A percentile compares a stretch with the other conserved stretches of the same genome.
phyloP scores from a whole-genome alignment of 2,329 filamentous ascomycete genomes.

The Thielaviopsis musarum region DNA sequence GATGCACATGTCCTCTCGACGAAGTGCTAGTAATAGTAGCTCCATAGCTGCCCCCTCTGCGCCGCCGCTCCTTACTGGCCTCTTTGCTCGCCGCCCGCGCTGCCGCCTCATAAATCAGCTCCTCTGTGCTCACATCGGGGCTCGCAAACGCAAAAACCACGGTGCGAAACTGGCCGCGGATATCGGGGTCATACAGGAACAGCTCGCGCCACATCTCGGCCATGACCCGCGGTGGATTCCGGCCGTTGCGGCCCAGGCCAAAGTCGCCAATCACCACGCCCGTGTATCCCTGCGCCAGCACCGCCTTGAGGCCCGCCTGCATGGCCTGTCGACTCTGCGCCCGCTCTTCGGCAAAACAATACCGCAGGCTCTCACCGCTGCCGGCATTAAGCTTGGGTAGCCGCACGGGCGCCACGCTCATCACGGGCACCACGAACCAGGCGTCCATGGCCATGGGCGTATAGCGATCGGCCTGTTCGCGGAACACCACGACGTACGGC shows the following conservation, averaged over 20 bases:
- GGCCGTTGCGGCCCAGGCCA: conserved; percentile 44
- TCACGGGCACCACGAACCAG: conserved; percentile 49
- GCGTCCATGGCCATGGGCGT: conserved; percentile 32
- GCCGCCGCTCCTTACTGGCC: conserved; percentile 25
- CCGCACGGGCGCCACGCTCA: conserved; percentile 54
- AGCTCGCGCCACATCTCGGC: conserved; percentile 50
- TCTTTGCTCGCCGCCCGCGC: conserved; percentile 22
- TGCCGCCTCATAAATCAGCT: conserved; percentile 30
- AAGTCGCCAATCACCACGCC: conserved; percentile 47
- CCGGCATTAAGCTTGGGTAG: conserved; percentile 44
- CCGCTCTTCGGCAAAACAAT: conserved; percentile 55
- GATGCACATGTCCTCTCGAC: conserved; percentile 15
- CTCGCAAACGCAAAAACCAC: conserved; percentile 42
- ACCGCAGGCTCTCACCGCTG: conserved; percentile 25
- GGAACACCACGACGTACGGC: conserved; percentile 54
- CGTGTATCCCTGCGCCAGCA: conserved; percentile 39
- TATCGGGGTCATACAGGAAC: conserved; percentile 43
- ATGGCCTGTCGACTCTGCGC: conserved; percentile 60
- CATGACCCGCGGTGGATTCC: conserved; percentile 48
- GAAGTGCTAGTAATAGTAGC: conserved; percentile 14
- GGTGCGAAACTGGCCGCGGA: conserved; percentile 42
- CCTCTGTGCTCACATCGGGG: conserved; percentile 39
- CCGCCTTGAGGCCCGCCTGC: conserved; percentile 52
- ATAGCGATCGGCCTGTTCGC: conserved; percentile 51
- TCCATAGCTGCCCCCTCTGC: conserved; percentile 13